phyloP scores from a whole-genome alignment of 768 basidiomycete species.

The Tricholoma sp. region DNA sequence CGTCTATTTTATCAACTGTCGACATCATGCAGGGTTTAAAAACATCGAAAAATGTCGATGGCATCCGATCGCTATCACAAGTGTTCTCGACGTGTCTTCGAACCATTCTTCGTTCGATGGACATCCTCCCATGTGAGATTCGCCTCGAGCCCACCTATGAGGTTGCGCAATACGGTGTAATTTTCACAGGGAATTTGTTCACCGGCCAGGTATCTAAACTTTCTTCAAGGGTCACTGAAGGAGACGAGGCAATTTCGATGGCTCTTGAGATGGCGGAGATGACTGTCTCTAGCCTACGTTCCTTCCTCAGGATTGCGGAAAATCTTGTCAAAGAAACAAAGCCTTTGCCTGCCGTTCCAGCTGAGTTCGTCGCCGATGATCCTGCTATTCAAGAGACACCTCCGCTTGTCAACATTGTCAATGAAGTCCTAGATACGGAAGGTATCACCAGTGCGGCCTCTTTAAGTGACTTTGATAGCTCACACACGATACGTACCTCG shows the following conservation, averaged over 20 bases:
- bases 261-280: slow-evolving; percentile 23
- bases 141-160: slow-evolving; percentile 10
- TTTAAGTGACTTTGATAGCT: background rate
- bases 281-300: slow-evolving; percentile 26
- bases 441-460: background rate
- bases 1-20: slow-evolving; percentile 28
- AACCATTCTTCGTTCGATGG: slow-evolving; percentile 12
- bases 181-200: slow-evolving; percentile 10
- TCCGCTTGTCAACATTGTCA: slow-evolving; percentile 9
- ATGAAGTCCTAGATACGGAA: slow-evolving; percentile 10
- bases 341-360: slow-evolving; percentile 11
- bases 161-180: slow-evolving; percentile 12
- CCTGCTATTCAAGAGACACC: slow-evolving; percentile 1
- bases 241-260: background rate
- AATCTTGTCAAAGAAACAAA: slow-evolving; percentile 17
- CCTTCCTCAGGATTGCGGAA: slow-evolving; percentile 25
- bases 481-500: background rate
- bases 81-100: slow-evolving; percentile 15
- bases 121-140: slow-evolving; percentile 11
- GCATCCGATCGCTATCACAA: slow-evolving; percentile 10
- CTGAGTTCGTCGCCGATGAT: background rate
- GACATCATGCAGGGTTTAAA: slow-evolving; percentile 21
- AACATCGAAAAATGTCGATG: slow-evolving; percentile 6
- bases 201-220: slow-evolving; percentile 6
- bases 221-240: background rate